phyloP scores from a whole-genome alignment of 371 early-diverging fungal species.

The Paramicrosporidium saccamoebae region DNA sequence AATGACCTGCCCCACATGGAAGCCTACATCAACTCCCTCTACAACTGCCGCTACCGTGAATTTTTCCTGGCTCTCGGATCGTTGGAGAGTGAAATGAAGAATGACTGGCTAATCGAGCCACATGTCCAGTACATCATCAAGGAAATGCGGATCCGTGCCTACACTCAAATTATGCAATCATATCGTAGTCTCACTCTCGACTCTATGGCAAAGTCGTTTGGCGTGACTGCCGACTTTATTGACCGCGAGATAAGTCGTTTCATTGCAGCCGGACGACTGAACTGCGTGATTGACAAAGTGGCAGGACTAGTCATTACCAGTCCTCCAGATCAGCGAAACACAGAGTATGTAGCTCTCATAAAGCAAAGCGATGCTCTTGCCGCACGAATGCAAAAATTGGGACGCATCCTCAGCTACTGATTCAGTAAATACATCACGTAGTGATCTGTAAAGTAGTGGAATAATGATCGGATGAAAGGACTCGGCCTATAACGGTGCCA shows the following conservation, averaged over 20 bases:
- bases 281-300: slow-evolving; percentile 97
- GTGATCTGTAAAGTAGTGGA: no score
- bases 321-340: slow-evolving; percentile 79
- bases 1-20: slow-evolving; percentile 41
- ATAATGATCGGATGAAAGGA: no score
- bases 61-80: slow-evolving; percentile 41
- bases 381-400: slow-evolving; percentile 79
- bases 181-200: slow-evolving; percentile 78
- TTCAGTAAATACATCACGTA: no score
- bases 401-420: slow-evolving; percentile 69
- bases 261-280: slow-evolving; percentile 80
- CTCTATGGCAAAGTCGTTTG: slow-evolving; percentile 88
- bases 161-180: slow-evolving; percentile 85
- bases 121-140: slow-evolving; percentile 72
- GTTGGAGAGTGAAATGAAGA: slow-evolving; percentile 25
- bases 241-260: slow-evolving; percentile 82
- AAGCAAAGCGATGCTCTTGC: slow-evolving; percentile 84
- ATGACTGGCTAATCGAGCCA: slow-evolving; percentile 25
- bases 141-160: slow-evolving; percentile 91
- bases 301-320: slow-evolving; percentile 83
- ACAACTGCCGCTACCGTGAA: slow-evolving; percentile 69
- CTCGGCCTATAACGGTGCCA: no score
- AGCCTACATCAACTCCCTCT: slow-evolving; percentile 48
- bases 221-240: slow-evolving; percentile 73
- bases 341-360: slow-evolving; percentile 72